Base-by-base conservation (phyloP, 164 flowering plant species). In the Magnolia kwangsiensis region DNA sequence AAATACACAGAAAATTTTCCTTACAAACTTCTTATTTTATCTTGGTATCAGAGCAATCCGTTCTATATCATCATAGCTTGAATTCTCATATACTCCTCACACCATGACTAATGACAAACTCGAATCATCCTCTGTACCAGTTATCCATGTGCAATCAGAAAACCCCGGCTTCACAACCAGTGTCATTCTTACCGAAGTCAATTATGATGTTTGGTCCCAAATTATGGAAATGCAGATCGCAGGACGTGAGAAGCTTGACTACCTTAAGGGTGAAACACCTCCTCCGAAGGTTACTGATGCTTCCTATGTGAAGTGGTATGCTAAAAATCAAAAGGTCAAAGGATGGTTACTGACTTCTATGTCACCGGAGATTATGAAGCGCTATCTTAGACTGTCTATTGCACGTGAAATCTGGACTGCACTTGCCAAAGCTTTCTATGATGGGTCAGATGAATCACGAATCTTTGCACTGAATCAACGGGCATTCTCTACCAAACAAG, bases 381-480 rank as follows among this genome's bases (percentile, higher is more conserved):
- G n/a, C 1, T 27, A 13, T 24, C 69, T 67, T 13, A 45, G 45
- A 67, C 24, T 67, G 7, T 45, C 3, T 16, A 58, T 61, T 1
- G 49, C 76, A 31, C 55, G 59, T 49, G 75, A 77, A 63, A 71
- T 71, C 6, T 71, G 27, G 70, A 64, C 29, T 14, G 72, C 72
- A 18, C 55, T 66, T 24, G 75, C 75, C 71, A 72, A 77, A 72
- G 67, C 79, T 9, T 77, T 77, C 79, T 65, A 72, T 72, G 80
- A 78, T 78, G 80, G 73, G 8, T 67, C n/a, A 7, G 68, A 67
- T 24, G 74, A 74, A 69, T 13, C 63, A 0, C 51, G 21, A 21
- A 3, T 69, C 7, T 78, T 73, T 78, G 7, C 50, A 45, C 59
- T 78, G 11, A 78, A 78, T 74, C 80, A 73, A 10, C 18, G 16